Evolutionary conservation across 1,139 yeast species (phyloP).

Genomic region (Candida smagusa): DNA sequence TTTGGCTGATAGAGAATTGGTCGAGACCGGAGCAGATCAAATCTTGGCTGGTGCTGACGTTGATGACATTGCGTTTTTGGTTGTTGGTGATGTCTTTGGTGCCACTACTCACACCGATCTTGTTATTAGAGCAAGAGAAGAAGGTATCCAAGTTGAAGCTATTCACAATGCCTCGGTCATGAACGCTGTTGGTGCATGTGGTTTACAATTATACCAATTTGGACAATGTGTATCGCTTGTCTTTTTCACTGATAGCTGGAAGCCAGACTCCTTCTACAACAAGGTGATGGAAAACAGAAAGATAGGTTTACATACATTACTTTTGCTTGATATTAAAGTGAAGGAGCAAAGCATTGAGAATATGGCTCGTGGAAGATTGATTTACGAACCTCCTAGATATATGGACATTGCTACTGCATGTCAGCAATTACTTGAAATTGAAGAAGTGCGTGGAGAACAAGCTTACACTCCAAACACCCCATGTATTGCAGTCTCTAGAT

Average conservation of each 20-base stretch:
- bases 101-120: slow-evolving; percentile 98
- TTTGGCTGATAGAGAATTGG: slow-evolving; percentile 91
- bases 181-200: slow-evolving; percentile 99
- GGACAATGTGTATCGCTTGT: slow-evolving; percentile 97
- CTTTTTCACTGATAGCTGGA: slow-evolving; percentile 92
- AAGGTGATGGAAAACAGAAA: slow-evolving; percentile 85
- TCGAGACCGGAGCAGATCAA: slow-evolving; percentile 82
- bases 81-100: slow-evolving; percentile 97
- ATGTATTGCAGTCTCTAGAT: slow-evolving; percentile 86
- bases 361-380: slow-evolving; percentile 87
- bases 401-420: slow-evolving; percentile 93
- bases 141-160: slow-evolving; percentile 71
- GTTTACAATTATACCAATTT: slow-evolving; percentile 88
- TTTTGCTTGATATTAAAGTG: slow-evolving; percentile 88
- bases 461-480: slow-evolving; percentile 87
- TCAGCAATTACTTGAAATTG: slow-evolving; percentile 80
- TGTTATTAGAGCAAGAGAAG: slow-evolving; percentile 84
- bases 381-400: slow-evolving; percentile 95
- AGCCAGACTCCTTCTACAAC: slow-evolving; percentile 91
- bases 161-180: slow-evolving; percentile 95
- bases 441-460: slow-evolving; percentile 66
- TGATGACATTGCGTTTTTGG: slow-evolving; percentile 88
- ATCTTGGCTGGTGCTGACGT: slow-evolving; percentile 73
- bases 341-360: slow-evolving; percentile 95
- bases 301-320: slow-evolving; percentile 86